These are phyloP conservation scores for Bondarzewia mesenterica DNA, from an alignment of 1,284 basidiomycete genomes.

Conservation along the genomic window DNA sequence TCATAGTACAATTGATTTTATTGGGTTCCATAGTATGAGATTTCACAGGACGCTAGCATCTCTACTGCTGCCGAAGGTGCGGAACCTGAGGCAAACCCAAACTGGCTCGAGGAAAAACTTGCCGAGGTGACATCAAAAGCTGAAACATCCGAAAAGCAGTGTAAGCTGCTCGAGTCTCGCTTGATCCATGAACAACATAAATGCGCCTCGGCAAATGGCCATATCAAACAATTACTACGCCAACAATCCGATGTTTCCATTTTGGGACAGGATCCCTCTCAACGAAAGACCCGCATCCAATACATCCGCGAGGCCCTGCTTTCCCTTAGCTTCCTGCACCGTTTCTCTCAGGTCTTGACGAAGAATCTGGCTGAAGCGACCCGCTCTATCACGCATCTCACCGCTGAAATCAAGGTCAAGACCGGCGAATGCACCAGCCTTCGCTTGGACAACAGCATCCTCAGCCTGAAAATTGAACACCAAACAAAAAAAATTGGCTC, in stretches of 20 bases:
- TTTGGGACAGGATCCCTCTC: neutral
- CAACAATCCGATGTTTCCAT: neutral
- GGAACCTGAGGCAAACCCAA: neutral
- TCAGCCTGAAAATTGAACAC: neutral
- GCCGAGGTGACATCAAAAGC: neutral
- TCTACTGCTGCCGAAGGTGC: no score
- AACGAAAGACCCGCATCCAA: slow-evolving; percentile 1
- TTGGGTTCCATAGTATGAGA: no score
- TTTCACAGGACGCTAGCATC: no score
- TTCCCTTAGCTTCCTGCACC: neutral
- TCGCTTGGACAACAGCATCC: slow-evolving; percentile 1
- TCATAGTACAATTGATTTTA: no score
- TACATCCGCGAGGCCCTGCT: neutral
- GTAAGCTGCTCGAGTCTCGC: neutral
- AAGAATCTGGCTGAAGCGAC: neutral
- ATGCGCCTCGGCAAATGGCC: neutral
- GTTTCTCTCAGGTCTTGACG: neutral
- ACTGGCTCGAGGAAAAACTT: neutral
- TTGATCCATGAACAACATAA: slow-evolving; percentile 4
- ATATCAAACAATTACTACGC: neutral
- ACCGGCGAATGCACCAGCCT: neutral
- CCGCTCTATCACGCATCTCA: neutral
- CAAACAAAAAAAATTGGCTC: neutral
- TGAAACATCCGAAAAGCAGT: neutral
- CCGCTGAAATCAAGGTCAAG: neutral